Conservation (phyloP, 129 eudicot genomes). For the Lonicera japonica region DNA sequence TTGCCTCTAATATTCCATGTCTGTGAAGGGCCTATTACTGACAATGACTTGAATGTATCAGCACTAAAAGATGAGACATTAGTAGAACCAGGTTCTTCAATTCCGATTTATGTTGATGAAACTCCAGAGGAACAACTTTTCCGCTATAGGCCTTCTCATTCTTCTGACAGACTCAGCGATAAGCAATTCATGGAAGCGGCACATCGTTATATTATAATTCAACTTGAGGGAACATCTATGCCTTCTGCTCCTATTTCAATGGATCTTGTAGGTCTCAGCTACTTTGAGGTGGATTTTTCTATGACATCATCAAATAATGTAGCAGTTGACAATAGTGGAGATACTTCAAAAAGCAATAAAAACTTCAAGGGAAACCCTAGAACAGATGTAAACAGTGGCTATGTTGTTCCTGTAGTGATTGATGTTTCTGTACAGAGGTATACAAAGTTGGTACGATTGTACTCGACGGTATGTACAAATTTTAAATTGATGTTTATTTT, state of each 20-base stretch:
- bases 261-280: constrained; percentile 92
- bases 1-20: constrained; percentile 65
- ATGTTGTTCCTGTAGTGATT: constrained; percentile 77
- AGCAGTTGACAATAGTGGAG: constrained; percentile 26
- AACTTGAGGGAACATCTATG: constrained; percentile 80
- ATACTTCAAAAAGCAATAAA: constrained; percentile 25
- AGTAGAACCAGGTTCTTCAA: constrained; percentile 68
- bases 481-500: background rate
- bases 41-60: constrained; percentile 39
- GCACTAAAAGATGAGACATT: constrained; percentile 35
- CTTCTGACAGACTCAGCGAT: constrained; percentile 60
- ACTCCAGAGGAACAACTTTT: constrained; percentile 45
- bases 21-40: constrained; percentile 38
- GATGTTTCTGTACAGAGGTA: constrained; percentile 86
- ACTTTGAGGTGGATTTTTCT: constrained; percentile 84
- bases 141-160: constrained; percentile 42
- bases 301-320: constrained; percentile 40
- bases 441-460: constrained; percentile 79
- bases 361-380: constrained; percentile 17
- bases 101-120: constrained; percentile 65
- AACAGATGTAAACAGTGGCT: constrained; percentile 33
- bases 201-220: constrained; percentile 67
- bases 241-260: constrained; percentile 78
- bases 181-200: constrained; percentile 44
- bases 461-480: constrained; percentile 67